A percentile compares a stretch with the other conserved stretches of the same genome.
Conservation (phyloP, 257 asterid genomes). For the Solanum virginianum region DNA sequence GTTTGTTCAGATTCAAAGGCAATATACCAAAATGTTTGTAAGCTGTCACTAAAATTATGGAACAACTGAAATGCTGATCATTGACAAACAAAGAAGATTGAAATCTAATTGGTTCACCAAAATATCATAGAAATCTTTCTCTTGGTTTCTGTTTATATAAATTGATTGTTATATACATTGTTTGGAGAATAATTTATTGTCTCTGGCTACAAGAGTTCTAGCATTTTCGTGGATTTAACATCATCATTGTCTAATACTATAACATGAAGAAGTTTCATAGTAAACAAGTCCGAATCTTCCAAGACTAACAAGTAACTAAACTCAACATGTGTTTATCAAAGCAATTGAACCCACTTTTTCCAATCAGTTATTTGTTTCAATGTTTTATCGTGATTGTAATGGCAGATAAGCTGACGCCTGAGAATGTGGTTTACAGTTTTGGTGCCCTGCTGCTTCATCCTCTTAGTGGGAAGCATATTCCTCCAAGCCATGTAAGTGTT, state of each 20-base stretch:
- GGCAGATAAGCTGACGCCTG: slow-evolving; percentile 32
- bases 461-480: slow-evolving; percentile 43
- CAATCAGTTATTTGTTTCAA: neutral
- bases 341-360: neutral
- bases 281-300: neutral
- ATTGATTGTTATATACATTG: too few species aligned
- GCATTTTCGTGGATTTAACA: neutral
- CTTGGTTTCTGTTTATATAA: too few species aligned
- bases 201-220: neutral
- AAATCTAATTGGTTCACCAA: too few species aligned
- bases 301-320: neutral
- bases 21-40: too few species aligned
- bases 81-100: too few species aligned
- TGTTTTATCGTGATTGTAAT: neutral
- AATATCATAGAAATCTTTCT: too few species aligned
- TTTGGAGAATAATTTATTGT: neutral
- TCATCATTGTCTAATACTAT: neutral
- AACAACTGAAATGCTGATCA: too few species aligned
- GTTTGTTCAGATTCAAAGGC: too few species aligned
- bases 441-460: slow-evolving; percentile 43
- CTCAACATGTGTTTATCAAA: neutral
- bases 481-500: slow-evolving; percentile 32
- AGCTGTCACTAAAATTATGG: too few species aligned
- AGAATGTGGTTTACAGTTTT: slow-evolving; percentile 38
- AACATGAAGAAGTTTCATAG: neutral